Evolutionary conservation across 2,329 filamentous ascomycete genomes (phyloP), one percentile per base, ranked within the genome.

Genomic region (Ceratocystis lukuohia): DNA sequence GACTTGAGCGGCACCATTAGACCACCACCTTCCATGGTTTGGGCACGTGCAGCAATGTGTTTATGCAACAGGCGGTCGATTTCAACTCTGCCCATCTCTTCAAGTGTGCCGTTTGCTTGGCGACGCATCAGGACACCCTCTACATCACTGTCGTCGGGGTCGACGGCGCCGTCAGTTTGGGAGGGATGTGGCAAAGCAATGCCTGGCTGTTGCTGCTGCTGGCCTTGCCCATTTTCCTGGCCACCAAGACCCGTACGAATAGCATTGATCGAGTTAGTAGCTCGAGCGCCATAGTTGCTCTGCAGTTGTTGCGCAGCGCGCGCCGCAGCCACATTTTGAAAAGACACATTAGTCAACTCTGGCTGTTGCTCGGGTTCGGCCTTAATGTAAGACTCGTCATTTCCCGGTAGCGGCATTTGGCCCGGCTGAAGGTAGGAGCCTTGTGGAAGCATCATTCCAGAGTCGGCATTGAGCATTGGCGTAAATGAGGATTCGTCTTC

Each of bases 141-240:
- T 46, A 83, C 82, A 53, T 84, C 75, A 2, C 81, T 80, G 66
- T 80, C 79, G 41, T 83, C 74, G 2, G 80, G 80, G 69, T 86
- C 87, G 61, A 75, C 79, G 41, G 88, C 78, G 63, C 92, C 93
- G 73, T 97, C 93, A 15, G 87, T 87, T 74, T 96, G 80, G 66
- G 66, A 72, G 69, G 71, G 73, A 70, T 69, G 72, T 73, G 71
- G 72, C 73, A 76, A 70, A 50, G 69, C 68, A 64, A 41, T 70
- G 73, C 50, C 75, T 73, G 61, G 17, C 46, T 48, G 44, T 33
- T 63, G 61, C 46, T 59, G 59, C 65, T 41, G 63, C 74, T 74
- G 61, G 75, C 56, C 56, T 74, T 74, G 61, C 69, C 45, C 76
- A 74, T 67, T 72, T 44, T 75, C 74, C 69, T 74, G 75, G 69